Evolutionary conservation across 495 filamentous ascomycete species (phyloP), one percentile per base, ranked within the genome.

Genomic region (Entonaema liquescens): DNA sequence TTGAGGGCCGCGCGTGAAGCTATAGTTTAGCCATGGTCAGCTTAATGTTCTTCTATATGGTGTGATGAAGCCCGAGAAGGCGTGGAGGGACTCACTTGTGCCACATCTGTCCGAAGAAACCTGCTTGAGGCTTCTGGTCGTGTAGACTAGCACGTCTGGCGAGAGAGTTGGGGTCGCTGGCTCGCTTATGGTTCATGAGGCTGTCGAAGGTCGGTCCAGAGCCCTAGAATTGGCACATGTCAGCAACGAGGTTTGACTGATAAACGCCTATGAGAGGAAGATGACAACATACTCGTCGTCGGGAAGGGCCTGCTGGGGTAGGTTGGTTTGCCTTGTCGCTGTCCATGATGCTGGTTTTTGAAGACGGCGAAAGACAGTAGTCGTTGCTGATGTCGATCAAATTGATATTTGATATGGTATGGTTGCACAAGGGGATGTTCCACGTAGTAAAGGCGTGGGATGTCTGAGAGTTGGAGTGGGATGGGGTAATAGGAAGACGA

Each of bases 81-180:
- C n/a, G n/a, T n/a, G n/a, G n/a, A n/a, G n/a, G n/a, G n/a, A 67
- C 78, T 31, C 58, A 84, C 82, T 78, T 81, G 53, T 82, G 73
- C 82, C 82, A 84, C 82, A 83, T 82, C 71, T 76, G 68, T 12
- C 80, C 82, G 55, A 84, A 72, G 68, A 83, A 79, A 44, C 82
- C 82, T 8, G 75, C 8, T 23, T 65, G 40, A 12, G 80, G 80
- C 57, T 78, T 80, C 77, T 84, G 82, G 54, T 84, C 82, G 62
- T 73, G 76, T 25, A 84, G 68, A 65, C 80, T 83, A 71, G 81
- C 77, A 3, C 82, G 81, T 36, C 82, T 74, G 23, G 81, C 81
- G 1, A 80, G 33, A 1, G 78, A 77, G 52, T 1, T 63, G 11
- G 81, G 76, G 58, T 84, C 82, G 62, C 73, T 71, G 29, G 54